phyloP scores from a whole-genome alignment of 78 protist species.

The Protostelium mycophagum region DNA sequence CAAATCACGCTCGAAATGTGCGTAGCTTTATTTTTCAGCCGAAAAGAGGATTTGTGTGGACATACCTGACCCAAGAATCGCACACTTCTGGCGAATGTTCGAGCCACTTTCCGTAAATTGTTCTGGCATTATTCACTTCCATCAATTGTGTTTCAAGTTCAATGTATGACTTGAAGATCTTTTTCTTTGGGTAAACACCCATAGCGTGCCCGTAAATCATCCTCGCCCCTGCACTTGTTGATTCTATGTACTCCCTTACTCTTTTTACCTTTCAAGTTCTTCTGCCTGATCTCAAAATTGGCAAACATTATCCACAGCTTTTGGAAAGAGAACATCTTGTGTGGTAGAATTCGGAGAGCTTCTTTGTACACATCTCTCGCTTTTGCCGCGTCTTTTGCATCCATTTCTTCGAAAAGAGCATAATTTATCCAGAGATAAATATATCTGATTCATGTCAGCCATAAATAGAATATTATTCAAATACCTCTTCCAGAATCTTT shows the following conservation, averaged over 20 bases:
- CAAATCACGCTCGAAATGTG: conserved; percentile 82
- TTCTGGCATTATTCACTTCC: conserved; percentile 80
- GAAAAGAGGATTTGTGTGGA: not conserved
- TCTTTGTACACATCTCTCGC: conserved; percentile 79
- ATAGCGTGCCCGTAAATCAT: conserved; percentile 63
- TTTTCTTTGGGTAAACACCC: conserved; percentile 68
- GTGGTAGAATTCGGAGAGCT: conserved; percentile 79
- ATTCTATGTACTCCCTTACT: too few relatives aligned
- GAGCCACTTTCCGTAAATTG: conserved; percentile 79
- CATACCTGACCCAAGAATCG: conserved; percentile 74
- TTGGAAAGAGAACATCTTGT: conserved; percentile 90
- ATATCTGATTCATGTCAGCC: too few relatives aligned
- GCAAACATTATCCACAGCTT: conserved; percentile 92
- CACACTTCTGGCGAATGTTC: conserved; percentile 67
- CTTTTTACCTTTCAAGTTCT: conserved; percentile 51
- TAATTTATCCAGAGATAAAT: conserved; percentile 95
- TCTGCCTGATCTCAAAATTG: conserved; percentile 86
- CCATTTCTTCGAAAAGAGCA: conserved; percentile 91
- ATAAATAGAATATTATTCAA: too few relatives aligned
- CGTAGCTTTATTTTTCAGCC: conserved; percentile 13
- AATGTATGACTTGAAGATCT: conserved; percentile 75
- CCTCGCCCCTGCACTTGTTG: conserved; percentile 21
- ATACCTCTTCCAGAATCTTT: conserved; percentile 88
- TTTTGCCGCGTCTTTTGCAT: conserved; percentile 78
- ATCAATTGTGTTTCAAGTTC: conserved; percentile 83